These are phyloP conservation scores for Hypoxylon lenormandii DNA, from an alignment of 495 filamentous ascomycete genomes.

Conservation along the genomic window DNA sequence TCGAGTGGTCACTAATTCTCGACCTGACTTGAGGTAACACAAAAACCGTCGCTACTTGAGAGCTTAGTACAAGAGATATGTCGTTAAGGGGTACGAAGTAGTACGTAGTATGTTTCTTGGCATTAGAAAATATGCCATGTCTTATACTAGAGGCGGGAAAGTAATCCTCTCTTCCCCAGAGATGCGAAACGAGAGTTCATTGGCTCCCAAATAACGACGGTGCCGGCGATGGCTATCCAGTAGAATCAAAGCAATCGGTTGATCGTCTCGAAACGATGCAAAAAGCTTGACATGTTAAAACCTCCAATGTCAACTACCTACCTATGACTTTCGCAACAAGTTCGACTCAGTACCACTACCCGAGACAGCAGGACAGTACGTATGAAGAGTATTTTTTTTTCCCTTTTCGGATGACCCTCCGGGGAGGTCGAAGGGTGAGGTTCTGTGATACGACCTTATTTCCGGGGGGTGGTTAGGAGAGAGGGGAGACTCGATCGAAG, in stretches of 20 bases:
- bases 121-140: constrained; percentile 35
- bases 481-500: constrained; percentile 37
- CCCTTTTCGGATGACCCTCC: constrained; percentile 1
- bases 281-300: neutral
- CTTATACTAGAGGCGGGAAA: constrained; percentile 15
- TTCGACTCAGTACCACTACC: constrained; percentile 4
- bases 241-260: neutral
- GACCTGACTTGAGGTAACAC: neutral
- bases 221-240: neutral
- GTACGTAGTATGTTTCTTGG: neutral
- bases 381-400: too few relatives aligned
- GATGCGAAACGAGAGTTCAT: constrained; percentile 3
- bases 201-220: neutral
- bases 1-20: neutral
- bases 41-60: constrained; percentile 4
- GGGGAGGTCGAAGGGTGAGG: constrained; percentile 2
- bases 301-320: too few relatives aligned
- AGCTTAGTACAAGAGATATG: neutral
- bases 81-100: neutral
- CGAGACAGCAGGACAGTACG: constrained; percentile 21
- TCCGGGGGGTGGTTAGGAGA: constrained; percentile 4
- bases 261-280: constrained; percentile 1
- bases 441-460: constrained; percentile 12
- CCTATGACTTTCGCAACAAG: neutral
- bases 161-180: constrained; percentile 8